A percentile compares a stretch with the other conserved stretches of the same genome.
phyloP scores from a whole-genome alignment of 192 early-diverging fungal genomes.

The Coemansia sp. region DNA sequence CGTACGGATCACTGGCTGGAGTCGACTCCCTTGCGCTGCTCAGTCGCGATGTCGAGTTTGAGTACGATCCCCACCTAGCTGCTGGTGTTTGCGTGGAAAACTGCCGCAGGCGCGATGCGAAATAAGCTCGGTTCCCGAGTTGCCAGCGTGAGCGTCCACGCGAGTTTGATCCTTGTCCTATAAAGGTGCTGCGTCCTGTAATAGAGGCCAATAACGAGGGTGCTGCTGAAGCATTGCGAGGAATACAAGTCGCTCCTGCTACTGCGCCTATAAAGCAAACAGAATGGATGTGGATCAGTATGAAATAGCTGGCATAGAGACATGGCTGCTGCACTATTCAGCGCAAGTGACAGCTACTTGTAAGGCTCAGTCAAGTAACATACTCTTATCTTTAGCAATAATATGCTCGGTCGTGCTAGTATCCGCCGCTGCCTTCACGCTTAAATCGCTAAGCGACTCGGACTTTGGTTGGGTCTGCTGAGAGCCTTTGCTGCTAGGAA shows the following conservation, averaged over 20 bases:
- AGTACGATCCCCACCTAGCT: slow-evolving; percentile 42
- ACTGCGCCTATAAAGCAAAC: not conserved
- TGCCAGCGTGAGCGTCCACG: not conserved
- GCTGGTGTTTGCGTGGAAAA: slow-evolving; percentile 34
- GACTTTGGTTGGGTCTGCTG: not conserved
- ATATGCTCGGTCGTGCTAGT: not conserved
- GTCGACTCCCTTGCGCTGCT: not conserved
- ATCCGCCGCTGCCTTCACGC: not conserved
- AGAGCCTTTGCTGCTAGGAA: not conserved
- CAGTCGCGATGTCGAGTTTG: slow-evolving; percentile 13
- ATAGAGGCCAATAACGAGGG: not conserved
- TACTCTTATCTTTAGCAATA: not conserved
- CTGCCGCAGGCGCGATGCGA: slow-evolving; percentile 10
- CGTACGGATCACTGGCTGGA: slow-evolving; percentile 10
- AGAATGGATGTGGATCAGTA: not conserved
- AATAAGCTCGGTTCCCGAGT: not conserved
- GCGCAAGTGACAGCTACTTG: not conserved
- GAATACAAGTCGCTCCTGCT: too few relatives aligned
- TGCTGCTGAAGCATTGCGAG: not conserved
- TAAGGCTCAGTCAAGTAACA: not conserved
- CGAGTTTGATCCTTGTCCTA: not conserved
- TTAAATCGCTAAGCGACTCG: not conserved
- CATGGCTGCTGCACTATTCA: not conserved
- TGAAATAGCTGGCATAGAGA: not conserved
- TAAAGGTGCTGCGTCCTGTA: not conserved